Percentiles rank a stretch among this genome's conserved stretches.
These are phyloP conservation scores for Leccinum subtestaceum DNA, from an alignment of 768 basidiomycete genomes.

Conservation along the genomic window DNA sequence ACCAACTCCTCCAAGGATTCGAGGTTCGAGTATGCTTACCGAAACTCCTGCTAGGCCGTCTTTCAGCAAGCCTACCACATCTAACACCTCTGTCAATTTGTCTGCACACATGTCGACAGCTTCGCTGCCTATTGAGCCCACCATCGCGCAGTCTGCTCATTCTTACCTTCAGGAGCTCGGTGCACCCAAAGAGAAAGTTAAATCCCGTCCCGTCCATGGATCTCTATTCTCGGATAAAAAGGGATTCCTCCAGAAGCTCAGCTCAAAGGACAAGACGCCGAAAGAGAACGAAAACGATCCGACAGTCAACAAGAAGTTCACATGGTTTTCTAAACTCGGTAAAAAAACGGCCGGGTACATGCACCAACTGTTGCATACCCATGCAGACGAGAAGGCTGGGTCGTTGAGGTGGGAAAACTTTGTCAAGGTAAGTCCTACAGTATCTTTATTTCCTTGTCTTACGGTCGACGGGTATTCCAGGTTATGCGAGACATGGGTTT, in stretches of 20 bases:
- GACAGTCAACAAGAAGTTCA: conserved; percentile 39
- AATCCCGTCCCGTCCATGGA: conserved; percentile 62
- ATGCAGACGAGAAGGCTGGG: conserved; percentile 54
- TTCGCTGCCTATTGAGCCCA: conserved; percentile 45
- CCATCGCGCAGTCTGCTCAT: conserved; percentile 63
- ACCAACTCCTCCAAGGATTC: conserved; percentile 19
- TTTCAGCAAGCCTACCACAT: conserved; percentile 2
- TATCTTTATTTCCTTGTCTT: not conserved
- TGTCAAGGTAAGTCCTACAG: conserved; percentile 49
- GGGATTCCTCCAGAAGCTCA: conserved; percentile 53
- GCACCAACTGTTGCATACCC: conserved; percentile 61
- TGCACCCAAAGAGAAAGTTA: conserved; percentile 60
- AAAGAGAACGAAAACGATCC: conserved; percentile 32
- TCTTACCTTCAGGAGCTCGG: conserved; percentile 61
- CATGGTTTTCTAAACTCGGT: conserved; percentile 54
- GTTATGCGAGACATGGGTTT: conserved; percentile 81
- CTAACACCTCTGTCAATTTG: conserved; percentile 20
- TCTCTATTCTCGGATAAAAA: conserved; percentile 45
- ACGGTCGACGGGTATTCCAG: conserved; percentile 34
- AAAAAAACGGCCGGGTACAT: conserved; percentile 59
- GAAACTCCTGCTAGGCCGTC: conserved; percentile 26
- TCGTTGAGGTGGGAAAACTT: conserved; percentile 81
- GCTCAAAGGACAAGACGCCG: conserved; percentile 29
- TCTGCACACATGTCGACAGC: conserved; percentile 36
- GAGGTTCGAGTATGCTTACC: conserved; percentile 15